Percentiles rank a stretch among this genome's conserved stretches.
Conservation (phyloP, 345 rosid genomes). For the Viola odorata region DNA sequence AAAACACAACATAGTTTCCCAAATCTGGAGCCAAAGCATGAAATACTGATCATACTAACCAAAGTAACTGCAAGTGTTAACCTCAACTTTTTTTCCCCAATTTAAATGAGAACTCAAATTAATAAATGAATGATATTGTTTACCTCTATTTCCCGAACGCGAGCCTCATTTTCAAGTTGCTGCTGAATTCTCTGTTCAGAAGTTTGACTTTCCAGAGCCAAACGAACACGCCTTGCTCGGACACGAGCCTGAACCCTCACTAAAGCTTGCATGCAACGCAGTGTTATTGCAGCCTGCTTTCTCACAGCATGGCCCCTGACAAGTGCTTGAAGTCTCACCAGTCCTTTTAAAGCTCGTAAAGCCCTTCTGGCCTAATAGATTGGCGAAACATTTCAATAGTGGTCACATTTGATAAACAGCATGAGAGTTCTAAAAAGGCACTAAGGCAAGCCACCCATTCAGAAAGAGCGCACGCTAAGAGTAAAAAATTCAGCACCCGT, state of each 20-base stretch:
- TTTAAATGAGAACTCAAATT: neutral
- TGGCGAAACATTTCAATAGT: slow-evolving; percentile 11
- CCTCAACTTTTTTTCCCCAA: neutral
- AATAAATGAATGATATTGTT: slow-evolving; percentile 3
- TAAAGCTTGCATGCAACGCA: slow-evolving; percentile 99
- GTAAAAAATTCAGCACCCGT: no score
- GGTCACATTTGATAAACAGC: neutral
- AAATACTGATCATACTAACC: neutral
- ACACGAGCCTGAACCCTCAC: slow-evolving; percentile 99
- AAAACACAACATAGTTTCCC: neutral
- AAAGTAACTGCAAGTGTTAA: neutral
- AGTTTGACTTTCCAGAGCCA: slow-evolving; percentile 86
- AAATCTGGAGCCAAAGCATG: neutral
- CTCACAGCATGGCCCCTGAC: slow-evolving; percentile 98
- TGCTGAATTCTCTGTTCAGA: slow-evolving; percentile 69
- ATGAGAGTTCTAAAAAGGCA: no score
- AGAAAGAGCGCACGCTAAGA: no score
- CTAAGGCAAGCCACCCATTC: no score
- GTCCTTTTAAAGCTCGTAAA: slow-evolving; percentile 88
- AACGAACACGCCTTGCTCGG: slow-evolving; percentile 92
- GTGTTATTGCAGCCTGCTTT: slow-evolving; percentile 99
- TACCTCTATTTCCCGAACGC: slow-evolving; percentile 90
- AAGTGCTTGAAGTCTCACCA: slow-evolving; percentile 97
- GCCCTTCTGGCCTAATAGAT: slow-evolving; percentile 90
- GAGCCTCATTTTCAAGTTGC: slow-evolving; percentile 69